These are phyloP conservation scores for Cyclotella kingstonii DNA, from an alignment of 108 stramenopile species.

Conservation along the genomic window DNA sequence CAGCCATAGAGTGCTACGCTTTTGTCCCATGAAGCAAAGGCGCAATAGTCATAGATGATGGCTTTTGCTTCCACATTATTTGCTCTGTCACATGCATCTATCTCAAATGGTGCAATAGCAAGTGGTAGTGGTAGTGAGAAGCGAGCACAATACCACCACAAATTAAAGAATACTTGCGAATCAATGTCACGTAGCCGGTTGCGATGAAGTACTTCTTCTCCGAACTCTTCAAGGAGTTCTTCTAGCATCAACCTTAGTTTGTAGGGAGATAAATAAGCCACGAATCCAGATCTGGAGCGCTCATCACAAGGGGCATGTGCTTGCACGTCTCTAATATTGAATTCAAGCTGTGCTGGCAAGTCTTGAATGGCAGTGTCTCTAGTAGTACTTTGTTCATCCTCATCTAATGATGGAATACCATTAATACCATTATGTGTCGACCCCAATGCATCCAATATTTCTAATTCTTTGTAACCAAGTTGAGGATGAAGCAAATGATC, in stretches of 20 bases:
- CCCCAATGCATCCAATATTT: constrained; percentile 25
- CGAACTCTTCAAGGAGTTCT: constrained; percentile 60
- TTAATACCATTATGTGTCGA: neutral
- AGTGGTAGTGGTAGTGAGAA: constrained; percentile 83
- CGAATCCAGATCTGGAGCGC: constrained; percentile 30
- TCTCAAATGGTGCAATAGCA: constrained; percentile 21
- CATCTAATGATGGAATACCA: neutral
- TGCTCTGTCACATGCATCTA: neutral
- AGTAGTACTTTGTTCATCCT: constrained; percentile 3
- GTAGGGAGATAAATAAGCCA: constrained; percentile 70
- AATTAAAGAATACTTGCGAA: constrained; percentile 75
- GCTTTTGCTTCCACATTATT: neutral
- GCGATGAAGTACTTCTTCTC: constrained; percentile 71
- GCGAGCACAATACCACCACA: constrained; percentile 86
- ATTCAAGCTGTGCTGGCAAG: constrained; percentile 66
- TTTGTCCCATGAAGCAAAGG: constrained; percentile 78
- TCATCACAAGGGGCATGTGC: constrained; percentile 4
- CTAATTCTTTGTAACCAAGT: constrained; percentile 60
- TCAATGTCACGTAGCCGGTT: constrained; percentile 58
- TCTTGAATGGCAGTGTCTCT: constrained; percentile 28
- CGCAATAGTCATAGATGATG: constrained; percentile 44
- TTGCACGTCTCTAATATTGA: constrained; percentile 3
- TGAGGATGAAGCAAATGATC: constrained; percentile 49
- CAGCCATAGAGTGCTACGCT: constrained; percentile 65
- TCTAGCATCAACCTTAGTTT: constrained; percentile 45